phyloP scores from a whole-genome alignment of 2,329 filamentous ascomycete species.

The Xylariales sp. region DNA sequence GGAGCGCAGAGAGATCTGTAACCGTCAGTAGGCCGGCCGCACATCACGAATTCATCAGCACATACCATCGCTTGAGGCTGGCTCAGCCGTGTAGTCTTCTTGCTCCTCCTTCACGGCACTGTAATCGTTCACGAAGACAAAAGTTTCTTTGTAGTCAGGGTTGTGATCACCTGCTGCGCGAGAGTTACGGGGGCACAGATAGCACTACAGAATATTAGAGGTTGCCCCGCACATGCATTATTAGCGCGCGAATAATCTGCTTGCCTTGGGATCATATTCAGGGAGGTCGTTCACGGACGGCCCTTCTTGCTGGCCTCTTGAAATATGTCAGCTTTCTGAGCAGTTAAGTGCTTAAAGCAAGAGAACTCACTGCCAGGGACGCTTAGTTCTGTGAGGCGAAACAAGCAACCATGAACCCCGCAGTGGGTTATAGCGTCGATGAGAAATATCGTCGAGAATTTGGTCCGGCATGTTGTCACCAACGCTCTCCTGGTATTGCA shows the following conservation, averaged over 20 bases:
- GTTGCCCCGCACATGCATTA: too few species aligned
- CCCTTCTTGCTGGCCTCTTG: conserved; percentile 72
- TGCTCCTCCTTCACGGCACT: conserved; percentile 95
- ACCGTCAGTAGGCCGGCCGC: conserved; percentile 1
- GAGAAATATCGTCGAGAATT: conserved; percentile 92
- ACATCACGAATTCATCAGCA: too few species aligned
- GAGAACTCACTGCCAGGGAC: conserved; percentile 86
- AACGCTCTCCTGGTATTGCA: too few species aligned
- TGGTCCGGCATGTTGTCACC: conserved; percentile 67
- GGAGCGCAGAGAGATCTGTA: conserved; percentile 66
- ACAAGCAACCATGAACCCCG: conserved; percentile 90
- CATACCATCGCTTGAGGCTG: conserved; percentile 31
- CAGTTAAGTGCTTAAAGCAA: not conserved
- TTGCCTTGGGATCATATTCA: conserved; percentile 71
- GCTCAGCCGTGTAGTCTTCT: conserved; percentile 62
- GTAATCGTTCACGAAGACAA: conserved; percentile 96
- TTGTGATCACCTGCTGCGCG: conserved; percentile 84
- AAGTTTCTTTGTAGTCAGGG: conserved; percentile 80
- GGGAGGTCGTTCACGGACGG: conserved; percentile 67
- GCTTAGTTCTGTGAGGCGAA: conserved; percentile 92
- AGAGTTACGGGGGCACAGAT: conserved; percentile 87
- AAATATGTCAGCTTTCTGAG: conserved; percentile 1
- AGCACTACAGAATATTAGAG: too few species aligned
- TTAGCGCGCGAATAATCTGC: not conserved
- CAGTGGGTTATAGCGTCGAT: conserved; percentile 88